A percentile compares a stretch with the other conserved stretches of the same genome.
These are phyloP conservation scores for Neurospora sp. DNA, from an alignment of 2,329 filamentous ascomycete species.

Conservation along the genomic window DNA sequence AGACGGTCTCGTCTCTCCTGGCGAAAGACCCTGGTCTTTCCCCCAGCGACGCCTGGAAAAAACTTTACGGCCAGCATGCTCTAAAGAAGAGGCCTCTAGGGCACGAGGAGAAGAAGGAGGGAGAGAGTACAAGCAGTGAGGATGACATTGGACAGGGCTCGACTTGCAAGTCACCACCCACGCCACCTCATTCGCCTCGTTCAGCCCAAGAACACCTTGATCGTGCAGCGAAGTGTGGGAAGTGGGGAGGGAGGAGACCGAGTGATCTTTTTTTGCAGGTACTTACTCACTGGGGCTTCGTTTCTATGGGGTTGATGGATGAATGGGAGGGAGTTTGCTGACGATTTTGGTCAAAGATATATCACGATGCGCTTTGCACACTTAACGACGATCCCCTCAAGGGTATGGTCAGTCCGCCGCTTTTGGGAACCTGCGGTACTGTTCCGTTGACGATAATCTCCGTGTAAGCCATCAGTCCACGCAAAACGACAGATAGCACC, in stretches of 20 bases:
- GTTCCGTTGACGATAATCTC: conserved; percentile 61
- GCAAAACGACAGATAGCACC: no score
- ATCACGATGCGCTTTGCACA: conserved; percentile 51
- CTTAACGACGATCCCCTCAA: conserved; percentile 39
- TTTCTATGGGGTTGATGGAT: background rate
- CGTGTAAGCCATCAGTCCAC: conserved; percentile 26
- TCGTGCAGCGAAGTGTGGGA: conserved; percentile 50
- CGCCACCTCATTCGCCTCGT: background rate
- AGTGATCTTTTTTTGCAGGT: conserved; percentile 58
- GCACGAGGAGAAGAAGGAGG: conserved; percentile 13
- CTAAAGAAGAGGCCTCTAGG: conserved; percentile 6
- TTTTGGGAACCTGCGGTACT: conserved; percentile 47
- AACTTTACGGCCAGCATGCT: conserved; percentile 35
- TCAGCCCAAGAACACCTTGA: conserved; percentile 30
- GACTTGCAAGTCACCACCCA: background rate
- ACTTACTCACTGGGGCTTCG: conserved; percentile 7
- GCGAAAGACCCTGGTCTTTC: conserved; percentile 37
- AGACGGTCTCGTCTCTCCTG: conserved; percentile 49
- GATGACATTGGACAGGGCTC: background rate
- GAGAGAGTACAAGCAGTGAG: background rate
- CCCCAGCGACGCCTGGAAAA: conserved; percentile 44
- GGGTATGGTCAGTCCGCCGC: conserved; percentile 41
- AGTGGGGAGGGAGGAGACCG: conserved; percentile 53
- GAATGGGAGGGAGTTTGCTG: background rate
- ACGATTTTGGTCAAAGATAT: conserved; percentile 38